Evolutionary conservation across 208 protist genomes (phyloP).

Genomic region (Crithidia thermophila): DNA sequence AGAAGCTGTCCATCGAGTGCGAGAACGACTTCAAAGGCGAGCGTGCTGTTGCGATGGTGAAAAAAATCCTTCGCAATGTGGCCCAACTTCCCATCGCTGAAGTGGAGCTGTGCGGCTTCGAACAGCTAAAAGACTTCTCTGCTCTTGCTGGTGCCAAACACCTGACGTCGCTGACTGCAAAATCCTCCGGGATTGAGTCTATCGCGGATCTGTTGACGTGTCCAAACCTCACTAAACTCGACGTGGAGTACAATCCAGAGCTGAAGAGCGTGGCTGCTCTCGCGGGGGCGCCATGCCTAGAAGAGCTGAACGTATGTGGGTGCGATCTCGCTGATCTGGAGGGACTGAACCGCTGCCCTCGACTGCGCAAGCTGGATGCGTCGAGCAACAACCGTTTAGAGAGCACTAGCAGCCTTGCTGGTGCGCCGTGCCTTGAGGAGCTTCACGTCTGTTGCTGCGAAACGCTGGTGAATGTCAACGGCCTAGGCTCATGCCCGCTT

Average conservation of each 20-base stretch:
- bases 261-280: background rate
- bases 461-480: background rate
- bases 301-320: background rate
- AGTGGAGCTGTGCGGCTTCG: background rate
- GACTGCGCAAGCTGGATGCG: background rate
- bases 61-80: background rate
- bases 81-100: background rate
- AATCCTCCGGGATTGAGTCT: background rate
- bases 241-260: background rate
- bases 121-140: background rate
- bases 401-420: conserved; percentile 3
- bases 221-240: background rate
- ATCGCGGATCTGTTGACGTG: background rate
- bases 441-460: background rate
- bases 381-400: background rate
- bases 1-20: background rate
- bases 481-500: background rate
- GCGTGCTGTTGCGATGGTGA: background rate
- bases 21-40: background rate
- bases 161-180: background rate
- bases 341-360: background rate
- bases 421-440: background rate
- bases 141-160: background rate
- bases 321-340: background rate
- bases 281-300: background rate